A percentile compares a stretch with the other conserved stretches of the same genome.
These are phyloP conservation scores for Elongisporangium undulatum DNA, from an alignment of 352 stramenopile genomes.

Conservation along the genomic window DNA sequence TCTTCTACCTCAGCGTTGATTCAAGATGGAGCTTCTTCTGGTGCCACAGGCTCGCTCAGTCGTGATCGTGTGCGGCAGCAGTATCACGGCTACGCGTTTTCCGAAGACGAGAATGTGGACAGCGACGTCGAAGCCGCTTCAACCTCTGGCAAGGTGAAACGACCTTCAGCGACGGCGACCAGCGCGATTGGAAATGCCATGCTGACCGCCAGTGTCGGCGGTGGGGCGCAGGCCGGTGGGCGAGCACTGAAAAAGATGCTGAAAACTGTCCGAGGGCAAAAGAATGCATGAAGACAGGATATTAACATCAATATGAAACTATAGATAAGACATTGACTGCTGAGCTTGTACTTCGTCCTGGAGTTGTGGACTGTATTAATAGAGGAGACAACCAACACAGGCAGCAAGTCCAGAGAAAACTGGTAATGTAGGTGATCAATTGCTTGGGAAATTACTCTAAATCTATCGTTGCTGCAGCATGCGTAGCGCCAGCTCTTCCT, in stretches of 20 bases:
- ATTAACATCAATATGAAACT: not conserved
- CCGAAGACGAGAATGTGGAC: conserved; percentile 70
- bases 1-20: conserved; percentile 7
- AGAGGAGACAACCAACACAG: too few species aligned
- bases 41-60: not conserved
- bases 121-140: conserved; percentile 54
- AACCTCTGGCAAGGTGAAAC: conserved; percentile 1
- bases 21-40: conserved; percentile 2
- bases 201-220: conserved; percentile 12
- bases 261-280: conserved; percentile 65
- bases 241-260: conserved; percentile 69
- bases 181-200: conserved; percentile 11
- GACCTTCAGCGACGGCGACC: conserved; percentile 10
- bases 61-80: conserved; percentile 11
- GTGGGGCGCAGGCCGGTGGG: conserved; percentile 12
- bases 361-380: too few species aligned
- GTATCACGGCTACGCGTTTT: conserved; percentile 81
- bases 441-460: conserved; percentile 1
- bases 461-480: conserved; percentile 66
- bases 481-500: conserved; percentile 77
- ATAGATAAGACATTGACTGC: not conserved
- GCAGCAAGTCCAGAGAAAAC: not conserved
- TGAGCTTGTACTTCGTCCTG: too few species aligned
- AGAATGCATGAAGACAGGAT: conserved; percentile 37
- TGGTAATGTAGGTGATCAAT: not conserved